Conservation (phyloP, 192 early-diverging fungal genomes). For the Umbelopsis sp. region DNA sequence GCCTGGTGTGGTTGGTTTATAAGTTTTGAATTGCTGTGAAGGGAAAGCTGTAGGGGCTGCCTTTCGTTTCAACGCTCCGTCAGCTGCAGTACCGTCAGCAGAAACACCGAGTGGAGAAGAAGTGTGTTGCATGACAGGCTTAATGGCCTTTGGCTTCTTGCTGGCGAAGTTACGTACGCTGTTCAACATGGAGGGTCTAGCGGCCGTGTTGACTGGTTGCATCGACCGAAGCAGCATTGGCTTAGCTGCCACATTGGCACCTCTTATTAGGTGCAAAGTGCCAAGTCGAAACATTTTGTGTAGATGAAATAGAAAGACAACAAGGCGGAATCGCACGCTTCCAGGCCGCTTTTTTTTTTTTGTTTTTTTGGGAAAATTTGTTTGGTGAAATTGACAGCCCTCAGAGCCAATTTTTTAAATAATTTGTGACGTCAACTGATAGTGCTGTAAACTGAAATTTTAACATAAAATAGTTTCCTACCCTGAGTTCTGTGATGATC, state of each 20-base stretch:
- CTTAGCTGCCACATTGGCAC: background rate
- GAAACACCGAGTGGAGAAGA: slow-evolving; percentile 22
- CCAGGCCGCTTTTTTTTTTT: background rate
- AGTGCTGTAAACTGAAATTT: background rate
- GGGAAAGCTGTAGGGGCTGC: slow-evolving; percentile 27
- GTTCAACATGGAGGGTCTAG: background rate
- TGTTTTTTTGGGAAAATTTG: slow-evolving; percentile 1
- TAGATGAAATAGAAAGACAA: too few relatives aligned
- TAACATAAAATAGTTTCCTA: background rate
- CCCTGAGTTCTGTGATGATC: too few relatives aligned
- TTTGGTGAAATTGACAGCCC: background rate
- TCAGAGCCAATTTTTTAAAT: background rate
- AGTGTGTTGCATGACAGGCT: background rate
- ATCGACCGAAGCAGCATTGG: background rate
- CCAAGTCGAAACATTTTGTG: slow-evolving; percentile 29
- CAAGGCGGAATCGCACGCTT: background rate
- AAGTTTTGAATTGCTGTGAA: slow-evolving; percentile 83
- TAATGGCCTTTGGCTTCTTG: slow-evolving; percentile 9
- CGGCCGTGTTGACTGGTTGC: background rate
- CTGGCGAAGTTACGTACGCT: slow-evolving; percentile 21
- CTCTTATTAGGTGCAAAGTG: slow-evolving; percentile 13
- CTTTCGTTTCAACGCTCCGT: slow-evolving; percentile 17
- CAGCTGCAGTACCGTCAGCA: slow-evolving; percentile 24
- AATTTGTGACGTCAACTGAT: background rate
- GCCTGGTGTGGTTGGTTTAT: slow-evolving; percentile 87